phyloP scores from a whole-genome alignment of 352 stramenopile genomes.

The Phytophthora boehmeriae region DNA sequence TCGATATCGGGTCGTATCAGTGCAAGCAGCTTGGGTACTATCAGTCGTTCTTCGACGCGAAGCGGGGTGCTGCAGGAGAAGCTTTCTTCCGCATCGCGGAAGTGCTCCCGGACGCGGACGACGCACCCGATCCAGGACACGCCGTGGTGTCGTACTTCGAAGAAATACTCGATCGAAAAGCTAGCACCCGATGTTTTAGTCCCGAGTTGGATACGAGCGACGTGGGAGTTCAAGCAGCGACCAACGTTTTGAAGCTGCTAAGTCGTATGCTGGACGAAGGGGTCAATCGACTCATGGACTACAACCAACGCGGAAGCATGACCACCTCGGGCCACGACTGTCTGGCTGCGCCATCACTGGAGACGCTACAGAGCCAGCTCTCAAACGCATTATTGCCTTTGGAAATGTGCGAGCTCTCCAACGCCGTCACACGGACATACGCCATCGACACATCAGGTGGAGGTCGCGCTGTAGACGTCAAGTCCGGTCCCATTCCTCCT shows the following conservation, averaged over 20 bases:
- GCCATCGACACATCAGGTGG: conserved; percentile 21
- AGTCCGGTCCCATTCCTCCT: conserved; percentile 29
- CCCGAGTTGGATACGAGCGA: background rate
- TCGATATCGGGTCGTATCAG: conserved; percentile 15
- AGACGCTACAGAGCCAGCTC: conserved; percentile 20
- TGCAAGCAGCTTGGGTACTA: conserved; percentile 18
- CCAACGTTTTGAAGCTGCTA: conserved; percentile 54
- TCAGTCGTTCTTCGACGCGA: conserved; percentile 13
- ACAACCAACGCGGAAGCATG: conserved; percentile 12
- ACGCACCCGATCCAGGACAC: conserved; percentile 15
- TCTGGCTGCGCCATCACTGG: conserved; percentile 1
- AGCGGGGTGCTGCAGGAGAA: background rate
- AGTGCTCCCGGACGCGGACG: conserved; percentile 14
- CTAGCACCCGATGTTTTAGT: background rate
- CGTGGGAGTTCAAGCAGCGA: conserved; percentile 24
- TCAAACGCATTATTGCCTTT: conserved; percentile 24
- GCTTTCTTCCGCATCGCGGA: conserved; percentile 4
- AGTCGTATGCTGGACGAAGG: conserved; percentile 24
- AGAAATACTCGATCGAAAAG: conserved; percentile 2
- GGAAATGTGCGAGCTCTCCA: conserved; percentile 35
- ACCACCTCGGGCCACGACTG: background rate
- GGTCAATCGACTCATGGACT: conserved; percentile 17
- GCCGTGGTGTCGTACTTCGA: conserved; percentile 26
- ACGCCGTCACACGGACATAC: conserved; percentile 37
- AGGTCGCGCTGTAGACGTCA: conserved; percentile 13